Evolutionary conservation across 192 early-diverging fungal species (phyloP).

Genomic region (Helicostylum pulchrum): DNA sequence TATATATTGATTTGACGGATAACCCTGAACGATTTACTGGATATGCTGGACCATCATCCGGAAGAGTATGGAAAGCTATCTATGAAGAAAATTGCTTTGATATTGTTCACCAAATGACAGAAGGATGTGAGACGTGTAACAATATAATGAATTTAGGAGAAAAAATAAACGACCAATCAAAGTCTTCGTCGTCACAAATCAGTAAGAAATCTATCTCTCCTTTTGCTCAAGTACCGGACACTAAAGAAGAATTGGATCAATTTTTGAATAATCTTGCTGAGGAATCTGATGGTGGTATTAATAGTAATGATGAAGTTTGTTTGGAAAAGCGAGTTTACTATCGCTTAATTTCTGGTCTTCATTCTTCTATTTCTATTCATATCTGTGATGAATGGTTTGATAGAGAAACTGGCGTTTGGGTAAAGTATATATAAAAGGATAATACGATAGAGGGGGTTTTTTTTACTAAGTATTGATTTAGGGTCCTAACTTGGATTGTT

Average conservation of each 20-base stretch:
- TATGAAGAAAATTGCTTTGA: constrained; percentile 98
- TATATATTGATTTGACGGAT: constrained; percentile 84
- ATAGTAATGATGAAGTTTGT: constrained; percentile 56
- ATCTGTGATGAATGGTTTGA: constrained; percentile 95
- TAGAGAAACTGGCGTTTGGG: constrained; percentile 85
- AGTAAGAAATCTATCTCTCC: constrained; percentile 40
- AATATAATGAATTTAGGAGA: constrained; percentile 21
- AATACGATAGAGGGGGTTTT: background rate
- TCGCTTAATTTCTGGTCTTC: constrained; percentile 78
- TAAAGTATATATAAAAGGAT: constrained; percentile 26
- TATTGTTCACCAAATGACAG: constrained; percentile 56
- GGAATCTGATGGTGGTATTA: constrained; percentile 26
- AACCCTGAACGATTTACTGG: constrained; percentile 98
- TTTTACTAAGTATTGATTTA: constrained; percentile 14
- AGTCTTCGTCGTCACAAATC: constrained; percentile 7
- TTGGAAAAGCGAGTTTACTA: constrained; percentile 84
- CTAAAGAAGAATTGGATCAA: constrained; percentile 41
- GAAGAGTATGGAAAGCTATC: constrained; percentile 92
- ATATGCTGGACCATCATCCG: constrained; percentile 85
- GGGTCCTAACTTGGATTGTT: constrained; percentile 88
- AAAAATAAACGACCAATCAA: background rate
- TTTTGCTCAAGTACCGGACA: constrained; percentile 51
- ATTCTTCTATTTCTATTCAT: constrained; percentile 95
- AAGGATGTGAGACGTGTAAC: constrained; percentile 36
- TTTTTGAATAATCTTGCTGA: constrained; percentile 54